phyloP scores from a whole-genome alignment of 1,284 basidiomycete species.

The Cutaneotrichosporon dermatis region DNA sequence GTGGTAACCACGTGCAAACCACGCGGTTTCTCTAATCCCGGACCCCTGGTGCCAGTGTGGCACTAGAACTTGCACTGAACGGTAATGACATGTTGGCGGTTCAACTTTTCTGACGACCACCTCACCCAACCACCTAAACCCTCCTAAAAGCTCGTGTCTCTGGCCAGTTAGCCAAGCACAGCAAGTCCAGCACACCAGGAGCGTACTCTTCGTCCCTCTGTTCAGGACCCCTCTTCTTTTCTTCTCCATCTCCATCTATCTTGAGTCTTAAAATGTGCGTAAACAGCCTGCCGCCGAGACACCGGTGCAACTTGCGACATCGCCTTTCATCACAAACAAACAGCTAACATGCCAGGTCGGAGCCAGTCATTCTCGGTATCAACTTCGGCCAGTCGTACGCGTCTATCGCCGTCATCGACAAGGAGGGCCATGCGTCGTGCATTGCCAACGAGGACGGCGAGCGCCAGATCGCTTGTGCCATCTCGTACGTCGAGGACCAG shows the following conservation, averaged over 20 bases:
- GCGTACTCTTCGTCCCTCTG: background rate
- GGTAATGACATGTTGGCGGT: too few species aligned
- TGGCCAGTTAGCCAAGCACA: constrained; percentile 1
- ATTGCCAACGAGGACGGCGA: constrained; percentile 99
- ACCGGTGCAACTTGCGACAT: too few species aligned
- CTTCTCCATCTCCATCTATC: background rate
- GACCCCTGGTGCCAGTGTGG: too few species aligned
- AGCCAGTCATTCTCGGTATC: constrained; percentile 67
- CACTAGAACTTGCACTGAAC: background rate
- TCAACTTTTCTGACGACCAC: too few species aligned
- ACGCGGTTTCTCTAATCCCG: too few species aligned
- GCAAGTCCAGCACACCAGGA: background rate
- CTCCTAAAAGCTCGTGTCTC: constrained; percentile 8
- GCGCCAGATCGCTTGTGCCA: constrained; percentile 91
- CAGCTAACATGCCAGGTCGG: constrained; percentile 23
- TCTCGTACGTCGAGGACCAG: constrained; percentile 88
- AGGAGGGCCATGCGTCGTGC: constrained; percentile 86
- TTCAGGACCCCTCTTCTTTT: background rate
- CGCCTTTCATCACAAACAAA: too few species aligned
- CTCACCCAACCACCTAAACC: too few species aligned
- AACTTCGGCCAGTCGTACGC: constrained; percentile 96
- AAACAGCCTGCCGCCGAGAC: too few species aligned
- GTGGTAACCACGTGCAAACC: too few species aligned
- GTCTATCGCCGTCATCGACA: constrained; percentile 92
- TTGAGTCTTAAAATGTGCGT: constrained; percentile 12